Evolutionary conservation across 2,329 filamentous ascomycete species (phyloP), one percentile per base, ranked within the genome.

Genomic region (Monilinia polystroma): DNA sequence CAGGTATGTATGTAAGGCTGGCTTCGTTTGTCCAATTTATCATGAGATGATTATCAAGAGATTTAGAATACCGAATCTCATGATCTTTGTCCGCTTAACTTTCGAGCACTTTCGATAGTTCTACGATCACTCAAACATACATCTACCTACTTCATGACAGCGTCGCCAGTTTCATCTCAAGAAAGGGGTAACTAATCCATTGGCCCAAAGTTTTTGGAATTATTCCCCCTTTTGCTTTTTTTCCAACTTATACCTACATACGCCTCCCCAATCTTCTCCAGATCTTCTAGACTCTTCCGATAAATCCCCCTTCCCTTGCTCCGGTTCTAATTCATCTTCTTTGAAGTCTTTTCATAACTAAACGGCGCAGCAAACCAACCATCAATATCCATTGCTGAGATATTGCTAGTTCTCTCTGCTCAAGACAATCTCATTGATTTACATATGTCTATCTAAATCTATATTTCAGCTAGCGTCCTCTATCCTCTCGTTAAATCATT

Each of bases 111-210:
- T 35, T 35, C 32, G 32, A 35, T 7, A 35, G 5, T 35, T 35
- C 5, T 7, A 35, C 3, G 32, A 35, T 35, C 38, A 41, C 16
- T 20, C 5, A 47, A 3, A 47, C 43, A 47, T 20, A 47, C 16
- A 47, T 47, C 16, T 47, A 20, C 16, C 6, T 20, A 18, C 16
- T 29, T 16, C 11, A 35, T 29, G 10, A 2, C 16, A 32, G n/a
- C 29, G 11, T 55, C 53, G 32, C 53, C 2, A 38, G 53, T 55
- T 38, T 20, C 53, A 55, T 55, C 53, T 16, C 53, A 58, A 58
- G 38, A 58, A 58, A 58, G 56, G 41, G 56, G 41, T 11, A 16
- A 45, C 11, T 14, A 14, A 32, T 14, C 20, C 56, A 47, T 45
- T 58, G 41, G 41, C 29, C 26, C 18, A 58, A 11, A 43, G 3